phyloP scores from a whole-genome alignment of 2,329 filamentous ascomycete species.

The Trichophyton simii region DNA sequence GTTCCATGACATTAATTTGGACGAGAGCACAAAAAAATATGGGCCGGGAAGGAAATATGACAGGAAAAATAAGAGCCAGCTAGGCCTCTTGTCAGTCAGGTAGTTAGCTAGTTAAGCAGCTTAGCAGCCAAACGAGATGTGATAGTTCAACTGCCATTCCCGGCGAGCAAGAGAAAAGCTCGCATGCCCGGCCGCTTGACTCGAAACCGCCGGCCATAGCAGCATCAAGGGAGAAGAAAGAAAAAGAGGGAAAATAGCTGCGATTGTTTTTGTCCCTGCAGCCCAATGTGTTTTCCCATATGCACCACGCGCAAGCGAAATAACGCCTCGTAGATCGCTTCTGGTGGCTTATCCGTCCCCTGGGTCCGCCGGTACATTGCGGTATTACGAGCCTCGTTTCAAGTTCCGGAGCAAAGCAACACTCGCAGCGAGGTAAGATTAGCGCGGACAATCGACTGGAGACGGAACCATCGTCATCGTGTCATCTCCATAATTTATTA shows the following conservation, averaged over 20 bases:
- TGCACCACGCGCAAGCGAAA: slow-evolving; percentile 1
- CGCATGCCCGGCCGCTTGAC: background rate
- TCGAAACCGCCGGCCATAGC: background rate
- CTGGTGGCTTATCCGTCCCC: slow-evolving; percentile 1
- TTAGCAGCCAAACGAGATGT: background rate
- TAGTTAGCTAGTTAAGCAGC: no score
- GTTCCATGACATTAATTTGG: background rate
- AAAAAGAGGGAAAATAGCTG: background rate
- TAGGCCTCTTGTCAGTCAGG: no score
- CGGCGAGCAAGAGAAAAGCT: background rate
- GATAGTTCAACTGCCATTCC: background rate
- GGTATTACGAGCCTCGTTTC: slow-evolving; percentile 4
- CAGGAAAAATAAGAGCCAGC: no score
- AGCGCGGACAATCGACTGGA: background rate
- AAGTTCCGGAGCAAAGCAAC: background rate
- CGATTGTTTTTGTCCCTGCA: background rate
- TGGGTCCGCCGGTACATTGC: background rate
- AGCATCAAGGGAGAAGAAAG: background rate
- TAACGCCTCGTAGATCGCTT: slow-evolving; percentile 3
- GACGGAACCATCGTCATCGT: background rate
- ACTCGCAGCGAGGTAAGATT: background rate
- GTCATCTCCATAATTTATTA: background rate
- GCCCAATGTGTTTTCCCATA: slow-evolving; percentile 2
- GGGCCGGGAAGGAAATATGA: background rate
- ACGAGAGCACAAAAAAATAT: background rate